A percentile compares a stretch with the other conserved stretches of the same genome.
Conservation (phyloP, 371 early-diverging fungal species). For the Haplosporangium sp. region DNA sequence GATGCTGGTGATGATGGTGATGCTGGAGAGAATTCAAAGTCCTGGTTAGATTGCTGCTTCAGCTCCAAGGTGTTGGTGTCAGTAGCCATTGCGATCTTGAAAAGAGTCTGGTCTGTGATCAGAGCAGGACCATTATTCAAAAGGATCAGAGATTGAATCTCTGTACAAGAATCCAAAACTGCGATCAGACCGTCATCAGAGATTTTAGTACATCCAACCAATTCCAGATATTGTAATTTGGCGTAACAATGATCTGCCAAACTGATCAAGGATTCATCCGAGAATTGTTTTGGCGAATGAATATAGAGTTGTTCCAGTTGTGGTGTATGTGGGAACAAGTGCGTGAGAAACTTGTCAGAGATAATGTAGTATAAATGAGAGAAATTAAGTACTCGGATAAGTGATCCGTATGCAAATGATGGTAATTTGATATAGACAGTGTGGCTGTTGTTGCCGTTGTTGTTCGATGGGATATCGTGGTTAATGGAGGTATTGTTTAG, state of each 20-base stretch:
- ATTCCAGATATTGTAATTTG: slow-evolving; percentile 13
- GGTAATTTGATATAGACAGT: not conserved
- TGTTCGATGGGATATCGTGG: not conserved
- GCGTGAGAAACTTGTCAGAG: slow-evolving; percentile 36
- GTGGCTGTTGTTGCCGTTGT: slow-evolving; percentile 1
- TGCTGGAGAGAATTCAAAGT: no score
- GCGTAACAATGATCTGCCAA: not conserved
- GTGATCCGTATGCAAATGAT: slow-evolving; percentile 12
- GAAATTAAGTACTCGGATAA: slow-evolving; percentile 39
- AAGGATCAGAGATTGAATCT: not conserved
- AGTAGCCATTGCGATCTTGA: not conserved
- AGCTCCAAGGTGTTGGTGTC: no score
- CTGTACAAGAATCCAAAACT: slow-evolving; percentile 2
- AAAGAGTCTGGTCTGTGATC: slow-evolving; percentile 6
- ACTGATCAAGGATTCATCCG: slow-evolving; percentile 28
- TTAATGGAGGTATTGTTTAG: not conserved
- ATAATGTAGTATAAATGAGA: slow-evolving; percentile 45
- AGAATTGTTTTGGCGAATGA: slow-evolving; percentile 41
- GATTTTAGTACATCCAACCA: slow-evolving; percentile 20
- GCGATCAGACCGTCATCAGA: slow-evolving; percentile 21
- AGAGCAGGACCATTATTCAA: slow-evolving; percentile 12
- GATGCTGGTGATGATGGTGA: not conserved
- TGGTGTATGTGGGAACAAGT: slow-evolving; percentile 33
- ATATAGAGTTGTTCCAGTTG: slow-evolving; percentile 20
- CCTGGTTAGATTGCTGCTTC: no score